phyloP scores from a whole-genome alignment of 495 filamentous ascomycete genomes.

The Talaromyces wortmannii region DNA sequence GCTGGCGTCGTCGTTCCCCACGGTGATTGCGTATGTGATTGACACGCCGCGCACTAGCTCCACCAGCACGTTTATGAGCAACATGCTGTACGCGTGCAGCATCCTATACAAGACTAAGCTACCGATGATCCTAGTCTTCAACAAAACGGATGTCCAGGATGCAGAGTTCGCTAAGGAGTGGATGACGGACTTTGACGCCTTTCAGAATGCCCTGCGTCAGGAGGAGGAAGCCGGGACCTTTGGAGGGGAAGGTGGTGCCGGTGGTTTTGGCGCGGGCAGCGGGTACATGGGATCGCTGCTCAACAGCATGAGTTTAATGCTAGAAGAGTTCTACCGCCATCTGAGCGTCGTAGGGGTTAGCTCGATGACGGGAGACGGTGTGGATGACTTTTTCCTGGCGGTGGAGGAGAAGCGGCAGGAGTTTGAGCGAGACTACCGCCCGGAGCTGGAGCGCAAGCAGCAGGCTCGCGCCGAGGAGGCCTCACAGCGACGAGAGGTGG shows the following conservation, averaged over 20 bases:
- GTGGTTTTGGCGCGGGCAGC: constrained; percentile 60
- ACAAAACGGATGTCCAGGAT: constrained; percentile 94
- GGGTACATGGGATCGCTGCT: constrained; percentile 96
- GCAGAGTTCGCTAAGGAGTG: constrained; percentile 92
- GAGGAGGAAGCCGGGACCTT: constrained; percentile 77
- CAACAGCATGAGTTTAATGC: constrained; percentile 95
- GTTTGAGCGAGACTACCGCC: constrained; percentile 86
- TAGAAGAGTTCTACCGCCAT: constrained; percentile 96
- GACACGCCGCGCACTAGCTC: constrained; percentile 90
- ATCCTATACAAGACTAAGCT: constrained; percentile 98
- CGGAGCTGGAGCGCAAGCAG: constrained; percentile 76
- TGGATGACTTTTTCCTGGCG: constrained; percentile 88
- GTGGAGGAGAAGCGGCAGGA: constrained; percentile 82
- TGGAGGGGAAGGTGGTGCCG: constrained; percentile 60
- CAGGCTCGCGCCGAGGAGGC: constrained; percentile 70
- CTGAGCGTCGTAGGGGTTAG: constrained; percentile 88
- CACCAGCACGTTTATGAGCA: constrained; percentile 96
- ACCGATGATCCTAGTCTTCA: constrained; percentile 97
- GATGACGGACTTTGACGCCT: constrained; percentile 98
- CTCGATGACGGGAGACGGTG: constrained; percentile 84
- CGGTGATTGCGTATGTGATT: constrained; percentile 94
- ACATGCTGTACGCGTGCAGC: constrained; percentile 98
- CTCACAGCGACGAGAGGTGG: constrained; percentile 60
- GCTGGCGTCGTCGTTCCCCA: constrained; percentile 87
- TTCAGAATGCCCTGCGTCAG: constrained; percentile 73